These are phyloP conservation scores for Phyllosticta citriasiana DNA, from an alignment of 2,329 filamentous ascomycete genomes.

Conservation along the genomic window DNA sequence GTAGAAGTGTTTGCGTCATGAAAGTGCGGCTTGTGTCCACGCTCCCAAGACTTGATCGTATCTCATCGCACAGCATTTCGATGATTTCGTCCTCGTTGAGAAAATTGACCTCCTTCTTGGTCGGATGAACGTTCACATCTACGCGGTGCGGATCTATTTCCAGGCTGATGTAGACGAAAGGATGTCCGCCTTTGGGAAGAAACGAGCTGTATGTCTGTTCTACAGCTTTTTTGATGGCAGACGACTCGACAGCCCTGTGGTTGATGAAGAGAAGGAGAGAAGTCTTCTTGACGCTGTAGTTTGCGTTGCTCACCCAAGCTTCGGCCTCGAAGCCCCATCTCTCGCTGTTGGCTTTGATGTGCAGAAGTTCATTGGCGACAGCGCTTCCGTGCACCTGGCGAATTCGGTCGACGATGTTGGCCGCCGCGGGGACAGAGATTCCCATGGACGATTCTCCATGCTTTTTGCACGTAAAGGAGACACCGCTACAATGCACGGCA, in stretches of 20 bases:
- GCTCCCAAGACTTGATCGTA: constrained; percentile 66
- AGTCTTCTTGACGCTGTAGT: constrained; percentile 87
- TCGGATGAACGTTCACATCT: constrained; percentile 96
- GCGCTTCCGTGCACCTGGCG: constrained; percentile 77
- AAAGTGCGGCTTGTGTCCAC: constrained; percentile 94
- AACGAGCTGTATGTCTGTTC: constrained; percentile 85
- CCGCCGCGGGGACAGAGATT: constrained; percentile 65
- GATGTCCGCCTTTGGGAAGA: constrained; percentile 85
- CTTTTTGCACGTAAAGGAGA: constrained; percentile 95
- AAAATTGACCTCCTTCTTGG: constrained; percentile 94
- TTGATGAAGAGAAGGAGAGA: constrained; percentile 91
- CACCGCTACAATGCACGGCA: constrained; percentile 81
- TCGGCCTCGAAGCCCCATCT: constrained; percentile 76
- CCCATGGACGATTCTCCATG: constrained; percentile 78
- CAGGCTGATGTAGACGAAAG: constrained; percentile 84
- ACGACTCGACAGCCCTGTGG: constrained; percentile 84
- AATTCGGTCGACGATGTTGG: constrained; percentile 70
- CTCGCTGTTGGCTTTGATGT: constrained; percentile 60
- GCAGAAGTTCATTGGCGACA: constrained; percentile 80
- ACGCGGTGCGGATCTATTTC: constrained; percentile 87
- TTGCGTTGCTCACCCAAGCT: constrained; percentile 82
- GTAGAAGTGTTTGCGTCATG: constrained; percentile 82
- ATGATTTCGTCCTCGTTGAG: constrained; percentile 96
- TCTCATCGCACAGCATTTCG: constrained; percentile 69
- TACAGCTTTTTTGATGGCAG: constrained; percentile 74